These are phyloP conservation scores for Lactuca saligna DNA, from an alignment of 129 eudicot species.

Conservation along the genomic window DNA sequence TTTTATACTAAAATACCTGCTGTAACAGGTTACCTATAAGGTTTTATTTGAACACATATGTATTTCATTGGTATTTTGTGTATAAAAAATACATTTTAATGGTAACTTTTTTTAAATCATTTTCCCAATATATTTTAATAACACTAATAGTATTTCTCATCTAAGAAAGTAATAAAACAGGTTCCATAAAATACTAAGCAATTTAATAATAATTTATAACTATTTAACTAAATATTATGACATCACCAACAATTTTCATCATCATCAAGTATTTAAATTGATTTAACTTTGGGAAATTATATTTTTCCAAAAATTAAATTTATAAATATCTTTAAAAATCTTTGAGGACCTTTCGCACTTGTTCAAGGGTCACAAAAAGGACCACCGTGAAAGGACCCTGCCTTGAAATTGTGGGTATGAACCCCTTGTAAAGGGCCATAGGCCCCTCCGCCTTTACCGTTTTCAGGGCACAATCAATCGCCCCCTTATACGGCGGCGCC, in stretches of 20 bases:
- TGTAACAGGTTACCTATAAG: too few relatives aligned
- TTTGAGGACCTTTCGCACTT: constrained; percentile 62
- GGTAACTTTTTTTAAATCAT: too few relatives aligned
- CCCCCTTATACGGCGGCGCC: constrained; percentile 66
- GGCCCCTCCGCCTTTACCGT: constrained; percentile 68
- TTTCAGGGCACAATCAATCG: constrained; percentile 73
- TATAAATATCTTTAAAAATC: constrained; percentile 31
- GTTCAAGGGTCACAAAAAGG: constrained; percentile 69
- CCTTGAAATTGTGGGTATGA: constrained; percentile 71
- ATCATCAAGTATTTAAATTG: constrained; percentile 9
- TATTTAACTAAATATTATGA: background rate
- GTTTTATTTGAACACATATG: too few relatives aligned
- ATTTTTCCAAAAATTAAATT: background rate
- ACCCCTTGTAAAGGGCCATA: constrained; percentile 75
- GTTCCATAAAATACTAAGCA: background rate
- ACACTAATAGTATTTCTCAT: background rate
- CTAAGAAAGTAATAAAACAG: too few relatives aligned
- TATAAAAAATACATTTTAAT: too few relatives aligned
- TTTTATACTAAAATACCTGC: too few relatives aligned
- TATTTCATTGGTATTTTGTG: too few relatives aligned
- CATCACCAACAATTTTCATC: constrained; percentile 20
- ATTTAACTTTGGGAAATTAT: constrained; percentile 7
- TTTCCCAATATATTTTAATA: too few relatives aligned
- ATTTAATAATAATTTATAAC: background rate
- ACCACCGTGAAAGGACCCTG: constrained; percentile 82